Evolutionary conservation across 495 filamentous ascomycete genomes (phyloP).

Genomic region (Chaetomium tenue): DNA sequence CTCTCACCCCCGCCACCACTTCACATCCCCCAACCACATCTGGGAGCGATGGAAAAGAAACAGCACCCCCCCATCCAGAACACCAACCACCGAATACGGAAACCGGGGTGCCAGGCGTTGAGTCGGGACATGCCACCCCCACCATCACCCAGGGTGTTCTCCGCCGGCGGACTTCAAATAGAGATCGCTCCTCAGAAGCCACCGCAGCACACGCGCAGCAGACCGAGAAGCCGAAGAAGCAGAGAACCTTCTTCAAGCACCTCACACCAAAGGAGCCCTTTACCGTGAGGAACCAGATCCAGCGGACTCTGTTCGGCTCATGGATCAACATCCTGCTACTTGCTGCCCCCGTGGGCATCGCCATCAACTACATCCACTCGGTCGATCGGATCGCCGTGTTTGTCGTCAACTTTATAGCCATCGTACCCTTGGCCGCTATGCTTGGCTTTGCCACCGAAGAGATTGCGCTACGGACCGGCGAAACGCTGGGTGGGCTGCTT

Average conservation of each 20-base stretch:
- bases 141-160: conserved; percentile 8
- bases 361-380: conserved; percentile 58
- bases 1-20: conserved; percentile 7
- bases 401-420: conserved; percentile 84
- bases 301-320: conserved; percentile 68
- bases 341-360: conserved; percentile 76
- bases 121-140: background rate
- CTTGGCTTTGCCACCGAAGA: conserved; percentile 92
- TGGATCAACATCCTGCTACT: conserved; percentile 85
- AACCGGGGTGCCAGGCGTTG: conserved; percentile 4
- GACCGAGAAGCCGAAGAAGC: conserved; percentile 36
- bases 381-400: conserved; percentile 64
- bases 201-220: conserved; percentile 10
- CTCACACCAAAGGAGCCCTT: conserved; percentile 51
- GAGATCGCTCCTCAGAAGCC: background rate
- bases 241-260: conserved; percentile 43
- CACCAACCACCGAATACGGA: background rate
- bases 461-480: conserved; percentile 75
- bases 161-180: conserved; percentile 9
- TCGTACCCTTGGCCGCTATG: conserved; percentile 83
- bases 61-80: background rate
- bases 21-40: background rate
- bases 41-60: background rate
- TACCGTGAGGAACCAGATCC: conserved; percentile 67
- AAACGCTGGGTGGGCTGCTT: conserved; percentile 79